phyloP scores from a whole-genome alignment of 1,284 basidiomycete genomes.

The Schizophyllum commune region DNA sequence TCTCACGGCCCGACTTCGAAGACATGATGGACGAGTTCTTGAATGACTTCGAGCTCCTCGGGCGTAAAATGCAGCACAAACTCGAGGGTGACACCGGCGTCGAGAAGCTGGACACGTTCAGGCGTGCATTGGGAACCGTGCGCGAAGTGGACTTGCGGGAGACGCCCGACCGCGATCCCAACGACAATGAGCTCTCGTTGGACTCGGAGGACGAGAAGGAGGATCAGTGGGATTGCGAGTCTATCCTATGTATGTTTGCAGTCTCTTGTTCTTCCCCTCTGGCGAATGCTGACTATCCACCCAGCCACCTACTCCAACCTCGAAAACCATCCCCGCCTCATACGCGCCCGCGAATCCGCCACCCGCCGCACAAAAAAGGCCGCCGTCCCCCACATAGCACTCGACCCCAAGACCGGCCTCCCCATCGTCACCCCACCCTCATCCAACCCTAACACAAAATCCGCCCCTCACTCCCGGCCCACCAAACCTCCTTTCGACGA shows the following conservation, averaged over 20 bases:
- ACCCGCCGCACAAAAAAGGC: slow-evolving; percentile 16
- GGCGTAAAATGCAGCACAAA: slow-evolving; percentile 77
- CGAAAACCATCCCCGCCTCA: slow-evolving; percentile 88
- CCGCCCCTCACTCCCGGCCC: slow-evolving; percentile 3
- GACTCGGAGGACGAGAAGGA: slow-evolving; percentile 57
- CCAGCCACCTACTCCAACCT: slow-evolving; percentile 91
- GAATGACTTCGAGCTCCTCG: slow-evolving; percentile 87
- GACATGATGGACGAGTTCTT: slow-evolving; percentile 93
- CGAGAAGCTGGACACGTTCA: slow-evolving; percentile 74
- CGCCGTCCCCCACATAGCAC: slow-evolving; percentile 53
- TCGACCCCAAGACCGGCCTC: slow-evolving; percentile 72
- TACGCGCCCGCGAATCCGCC: slow-evolving; percentile 49
- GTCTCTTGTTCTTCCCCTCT: slow-evolving; percentile 1
- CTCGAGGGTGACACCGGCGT: slow-evolving; percentile 63
- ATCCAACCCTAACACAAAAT: slow-evolving; percentile 9
- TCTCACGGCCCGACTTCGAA: slow-evolving; percentile 83
- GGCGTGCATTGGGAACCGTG: slow-evolving; percentile 71
- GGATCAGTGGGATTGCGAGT: slow-evolving; percentile 92
- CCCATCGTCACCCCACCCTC: slow-evolving; percentile 40
- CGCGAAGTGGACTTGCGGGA: slow-evolving; percentile 32
- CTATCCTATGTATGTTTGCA: slow-evolving; percentile 75
- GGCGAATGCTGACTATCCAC: not conserved
- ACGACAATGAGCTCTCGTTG: slow-evolving; percentile 44
- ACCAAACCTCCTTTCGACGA: slow-evolving; percentile 14
- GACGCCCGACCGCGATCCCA: slow-evolving; percentile 33